Percentiles rank a stretch among this genome's conserved stretches.
Evolutionary conservation across 2,329 filamentous ascomycete genomes (phyloP).

Genomic region (Penicillium corylophilum): DNA sequence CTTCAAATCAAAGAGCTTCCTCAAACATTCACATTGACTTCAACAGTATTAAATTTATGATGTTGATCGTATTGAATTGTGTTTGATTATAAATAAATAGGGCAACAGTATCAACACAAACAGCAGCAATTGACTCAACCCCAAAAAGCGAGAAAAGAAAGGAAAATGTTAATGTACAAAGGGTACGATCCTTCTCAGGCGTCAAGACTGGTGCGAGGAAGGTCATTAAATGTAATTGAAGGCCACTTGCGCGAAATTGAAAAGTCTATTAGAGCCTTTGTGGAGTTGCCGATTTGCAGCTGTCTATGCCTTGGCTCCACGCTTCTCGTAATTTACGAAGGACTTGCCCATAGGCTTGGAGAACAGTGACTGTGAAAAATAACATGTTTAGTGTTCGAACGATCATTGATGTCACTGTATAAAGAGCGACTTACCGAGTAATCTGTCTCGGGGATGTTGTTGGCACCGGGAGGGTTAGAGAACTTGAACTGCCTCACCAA

Average conservation of each 20-base stretch:
- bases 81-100: constrained; percentile 18
- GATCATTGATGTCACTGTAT: background rate
- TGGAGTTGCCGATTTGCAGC: background rate
- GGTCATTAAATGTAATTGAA: constrained; percentile 16
- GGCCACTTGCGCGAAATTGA: background rate
- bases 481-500: constrained; percentile 79
- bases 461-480: constrained; percentile 51
- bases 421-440: constrained; percentile 47
- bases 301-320: constrained; percentile 30
- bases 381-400: constrained; percentile 11
- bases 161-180: constrained; percentile 21
- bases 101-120: constrained; percentile 16
- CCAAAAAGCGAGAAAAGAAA: constrained; percentile 1
- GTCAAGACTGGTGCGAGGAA: background rate
- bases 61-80: constrained; percentile 2
- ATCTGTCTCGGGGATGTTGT: constrained; percentile 51
- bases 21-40: background rate
- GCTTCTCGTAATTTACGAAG: constrained; percentile 69
- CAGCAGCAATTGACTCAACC: background rate
- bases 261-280: constrained; percentile 1
- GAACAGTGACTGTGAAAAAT: constrained; percentile 56
- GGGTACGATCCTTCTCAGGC: constrained; percentile 13
- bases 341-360: constrained; percentile 71
- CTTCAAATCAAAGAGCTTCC: constrained; percentile 1
- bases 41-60: background rate